Conservation (phyloP, 1,139 yeast genomes). For the Yamadazyma blattariae region DNA sequence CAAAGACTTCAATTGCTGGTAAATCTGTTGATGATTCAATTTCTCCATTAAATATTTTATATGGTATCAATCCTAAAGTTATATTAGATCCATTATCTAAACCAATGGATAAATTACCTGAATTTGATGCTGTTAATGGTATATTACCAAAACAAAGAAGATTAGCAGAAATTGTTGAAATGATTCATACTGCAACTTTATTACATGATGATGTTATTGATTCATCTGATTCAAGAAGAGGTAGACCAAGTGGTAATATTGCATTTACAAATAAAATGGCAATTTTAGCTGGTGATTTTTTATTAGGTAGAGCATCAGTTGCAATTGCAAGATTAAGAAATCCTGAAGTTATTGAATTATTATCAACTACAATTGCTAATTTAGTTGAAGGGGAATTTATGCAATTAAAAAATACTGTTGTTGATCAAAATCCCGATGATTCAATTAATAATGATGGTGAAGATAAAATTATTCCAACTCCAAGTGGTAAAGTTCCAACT, state of each 20-base stretch:
- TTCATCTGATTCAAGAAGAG: constrained; percentile 85
- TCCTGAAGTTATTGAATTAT: constrained; percentile 94
- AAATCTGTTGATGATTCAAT: constrained; percentile 57
- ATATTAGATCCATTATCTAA: constrained; percentile 79
- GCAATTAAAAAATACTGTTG: constrained; percentile 92
- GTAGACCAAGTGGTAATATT: constrained; percentile 85
- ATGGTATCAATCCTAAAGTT: constrained; percentile 82
- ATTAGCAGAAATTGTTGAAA: constrained; percentile 94
- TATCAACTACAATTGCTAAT: constrained; percentile 95
- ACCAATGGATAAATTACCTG: constrained; percentile 73
- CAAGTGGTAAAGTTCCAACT: constrained; percentile 65
- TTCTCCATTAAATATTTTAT: constrained; percentile 78
- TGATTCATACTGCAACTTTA: constrained; percentile 97
- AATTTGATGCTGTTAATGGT: constrained; percentile 58
- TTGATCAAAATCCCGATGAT: constrained; percentile 42
- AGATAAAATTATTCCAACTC: constrained; percentile 50
- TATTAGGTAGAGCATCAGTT: constrained; percentile 93
- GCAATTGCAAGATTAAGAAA: constrained; percentile 90
- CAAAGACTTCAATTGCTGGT: constrained; percentile 48
- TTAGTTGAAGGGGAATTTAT: constrained; percentile 97
- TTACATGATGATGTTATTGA: constrained; percentile 98
- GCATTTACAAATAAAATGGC: constrained; percentile 98
- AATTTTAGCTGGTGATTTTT: constrained; percentile 91
- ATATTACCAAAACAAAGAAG: constrained; percentile 93
- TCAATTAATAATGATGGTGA: constrained; percentile 50